These are phyloP conservation scores for Alternaria tenuissima DNA, from an alignment of 2,329 filamentous ascomycete species.

Conservation along the genomic window DNA sequence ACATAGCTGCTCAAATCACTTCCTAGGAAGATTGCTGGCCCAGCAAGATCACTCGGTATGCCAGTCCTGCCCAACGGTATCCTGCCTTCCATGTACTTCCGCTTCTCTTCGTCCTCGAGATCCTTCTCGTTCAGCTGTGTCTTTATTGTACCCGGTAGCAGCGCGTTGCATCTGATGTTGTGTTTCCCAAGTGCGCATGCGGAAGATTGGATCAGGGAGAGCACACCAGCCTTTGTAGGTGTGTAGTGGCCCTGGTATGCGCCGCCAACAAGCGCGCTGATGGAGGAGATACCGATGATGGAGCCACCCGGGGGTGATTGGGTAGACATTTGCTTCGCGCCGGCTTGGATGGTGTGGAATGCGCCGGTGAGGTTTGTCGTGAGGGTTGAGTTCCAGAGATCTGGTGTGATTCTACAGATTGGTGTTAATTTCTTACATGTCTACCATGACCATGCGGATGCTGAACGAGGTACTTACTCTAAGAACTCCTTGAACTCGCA, in stretches of 20 bases:
- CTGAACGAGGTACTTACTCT: constrained; percentile 57
- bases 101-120: constrained; percentile 75
- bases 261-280: constrained; percentile 79
- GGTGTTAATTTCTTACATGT: not conserved
- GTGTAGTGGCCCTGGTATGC: constrained; percentile 85
- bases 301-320: constrained; percentile 71
- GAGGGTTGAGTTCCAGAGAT: constrained; percentile 76
- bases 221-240: constrained; percentile 81
- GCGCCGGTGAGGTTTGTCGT: constrained; percentile 84
- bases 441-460: not conserved
- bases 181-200: constrained; percentile 81
- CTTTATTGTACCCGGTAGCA: constrained; percentile 82
- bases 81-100: constrained; percentile 78
- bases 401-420: constrained; percentile 65
- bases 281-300: constrained; percentile 80
- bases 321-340: constrained; percentile 80
- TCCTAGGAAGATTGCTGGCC: constrained; percentile 85
- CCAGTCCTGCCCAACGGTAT: constrained; percentile 70
- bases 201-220: constrained; percentile 82
- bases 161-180: constrained; percentile 80
- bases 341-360: constrained; percentile 88
- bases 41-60: constrained; percentile 73
- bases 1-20: constrained; percentile 68
- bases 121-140: constrained; percentile 88
- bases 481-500: constrained; percentile 90